Evolutionary conservation across 2,329 filamentous ascomycete species (phyloP).

Genomic region (Calonectria pseudoturangicola): DNA sequence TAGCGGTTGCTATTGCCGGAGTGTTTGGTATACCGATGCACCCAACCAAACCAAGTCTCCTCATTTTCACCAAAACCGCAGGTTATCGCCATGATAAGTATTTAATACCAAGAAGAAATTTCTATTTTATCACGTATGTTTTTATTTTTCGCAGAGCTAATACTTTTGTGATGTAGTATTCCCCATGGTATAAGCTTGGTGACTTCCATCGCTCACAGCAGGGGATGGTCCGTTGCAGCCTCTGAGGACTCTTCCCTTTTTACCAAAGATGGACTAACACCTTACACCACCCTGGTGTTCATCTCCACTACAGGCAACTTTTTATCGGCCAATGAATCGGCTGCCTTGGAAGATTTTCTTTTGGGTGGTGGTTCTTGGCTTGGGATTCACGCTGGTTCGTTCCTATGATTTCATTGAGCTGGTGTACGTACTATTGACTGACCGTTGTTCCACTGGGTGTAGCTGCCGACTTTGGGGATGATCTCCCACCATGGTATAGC

Average conservation of each 20-base stretch:
- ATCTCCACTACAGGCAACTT: constrained; percentile 12
- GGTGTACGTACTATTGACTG: no score
- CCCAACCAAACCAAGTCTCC: not conserved
- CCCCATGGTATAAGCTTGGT: not conserved
- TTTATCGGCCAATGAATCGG: not conserved
- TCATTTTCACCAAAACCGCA: not conserved
- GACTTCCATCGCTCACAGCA: not conserved
- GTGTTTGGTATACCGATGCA: not conserved
- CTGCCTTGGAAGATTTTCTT: not conserved
- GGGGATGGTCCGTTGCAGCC: constrained; percentile 1
- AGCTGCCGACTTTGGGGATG: constrained; percentile 11
- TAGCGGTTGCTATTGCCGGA: not conserved
- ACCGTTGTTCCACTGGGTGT: not conserved
- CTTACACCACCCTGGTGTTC: constrained; percentile 12
- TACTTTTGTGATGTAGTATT: not conserved
- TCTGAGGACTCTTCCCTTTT: constrained; percentile 12
- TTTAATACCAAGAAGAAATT: no score
- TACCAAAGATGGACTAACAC: not conserved
- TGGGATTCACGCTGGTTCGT: constrained; percentile 12
- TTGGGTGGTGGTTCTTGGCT: constrained; percentile 7
- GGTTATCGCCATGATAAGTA: not conserved
- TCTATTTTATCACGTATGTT: not conserved
- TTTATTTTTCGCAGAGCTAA: not conserved
- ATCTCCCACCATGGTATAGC: not conserved
- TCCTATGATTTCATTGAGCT: no score